A percentile compares a stretch with the other conserved stretches of the same genome.
Conservation (phyloP, 768 basidiomycete genomes). For the Termitomyces eurrhizus region DNA sequence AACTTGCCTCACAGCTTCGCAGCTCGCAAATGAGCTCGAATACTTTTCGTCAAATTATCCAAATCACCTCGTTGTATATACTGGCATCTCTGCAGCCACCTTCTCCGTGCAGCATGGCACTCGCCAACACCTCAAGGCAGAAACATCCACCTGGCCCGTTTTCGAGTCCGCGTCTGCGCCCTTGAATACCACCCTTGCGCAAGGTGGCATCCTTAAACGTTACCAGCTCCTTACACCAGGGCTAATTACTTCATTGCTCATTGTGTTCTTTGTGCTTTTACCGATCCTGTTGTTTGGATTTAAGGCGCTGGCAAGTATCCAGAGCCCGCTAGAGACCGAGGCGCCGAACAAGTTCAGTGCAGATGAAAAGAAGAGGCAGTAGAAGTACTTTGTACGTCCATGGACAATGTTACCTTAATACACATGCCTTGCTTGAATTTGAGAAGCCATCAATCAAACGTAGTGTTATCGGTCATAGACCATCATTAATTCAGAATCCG, state of each 20-base stretch:
- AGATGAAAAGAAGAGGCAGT: slow-evolving; percentile 76
- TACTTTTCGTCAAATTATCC: slow-evolving; percentile 45
- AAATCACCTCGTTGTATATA: slow-evolving; percentile 63
- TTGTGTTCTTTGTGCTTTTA: slow-evolving; percentile 63
- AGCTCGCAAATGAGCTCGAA: slow-evolving; percentile 46
- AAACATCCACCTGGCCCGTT: neutral
- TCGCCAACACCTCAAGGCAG: slow-evolving; percentile 15
- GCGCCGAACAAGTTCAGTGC: slow-evolving; percentile 64
- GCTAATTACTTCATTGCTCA: slow-evolving; percentile 61
- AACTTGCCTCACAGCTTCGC: slow-evolving; percentile 30
- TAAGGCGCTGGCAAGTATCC: slow-evolving; percentile 66
- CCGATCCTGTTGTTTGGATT: slow-evolving; percentile 65
- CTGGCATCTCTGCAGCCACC: slow-evolving; percentile 39
- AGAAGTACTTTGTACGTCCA: slow-evolving; percentile 11
- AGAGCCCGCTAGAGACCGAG: slow-evolving; percentile 62
- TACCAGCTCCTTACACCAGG: slow-evolving; percentile 80
- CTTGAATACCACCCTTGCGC: slow-evolving; percentile 34
- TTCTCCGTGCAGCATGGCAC: slow-evolving; percentile 23
- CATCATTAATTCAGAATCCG: neutral
- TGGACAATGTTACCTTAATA: neutral
- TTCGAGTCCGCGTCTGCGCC: slow-evolving; percentile 4
- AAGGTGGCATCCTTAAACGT: slow-evolving; percentile 61
- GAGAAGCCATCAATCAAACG: no score
- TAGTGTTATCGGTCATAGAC: no score
- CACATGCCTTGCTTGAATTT: neutral